Base-by-base conservation (phyloP, 352 stramenopile genomes). In the Plasmopara viticola region DNA sequence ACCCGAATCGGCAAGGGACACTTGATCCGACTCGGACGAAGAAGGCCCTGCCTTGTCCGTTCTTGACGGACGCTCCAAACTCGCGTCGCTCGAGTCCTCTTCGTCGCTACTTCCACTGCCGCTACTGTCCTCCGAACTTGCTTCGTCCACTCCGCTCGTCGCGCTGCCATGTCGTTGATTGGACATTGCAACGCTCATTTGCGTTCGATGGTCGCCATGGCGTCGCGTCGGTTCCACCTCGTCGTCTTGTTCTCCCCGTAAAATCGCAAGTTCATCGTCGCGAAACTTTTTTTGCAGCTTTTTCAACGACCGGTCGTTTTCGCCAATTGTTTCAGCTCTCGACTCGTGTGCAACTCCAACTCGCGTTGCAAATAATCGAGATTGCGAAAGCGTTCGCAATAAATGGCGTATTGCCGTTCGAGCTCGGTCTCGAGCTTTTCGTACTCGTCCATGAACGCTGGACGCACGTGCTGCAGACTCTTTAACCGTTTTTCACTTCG, bases 381-480 rank as follows among this genome's bases (percentile, higher is more conserved):
- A 64, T 98, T 98, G 30, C 96, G 84, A 62, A 97, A 97, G 4
- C 90, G 80, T 57, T 96, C 87, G 55, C 95, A 94, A 64, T 97
- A 97, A 43, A 92, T 74, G 28, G 95, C 88, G 57, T 98, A 98
- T 65, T 98, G 90, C 5, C 89, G 80, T 70, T 97, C 84, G 35
- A 98, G 79, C 51, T 99, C 95, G 40, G 92, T 86, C 72, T 98
- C 94, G 14, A 99, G 80, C 70, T 97, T 96, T 54, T 99, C 95
- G 52, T 98, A 97, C 68, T 99, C 95, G 69, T 98, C 95, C 87
- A 98, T 98, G 58, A 98, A 98, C 31, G 94, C 84, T 34, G 95
- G 94, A 3, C 93, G 74, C 51, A 98, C 90, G 54, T 92, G 86
- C 54, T 97, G 83, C 51, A 96, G 65, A 46, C 84, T 84, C 66